Percentiles rank a stretch among this genome's conserved stretches.
Conservation (phyloP, 352 stramenopile species). For the Phytopythium litorale region DNA sequence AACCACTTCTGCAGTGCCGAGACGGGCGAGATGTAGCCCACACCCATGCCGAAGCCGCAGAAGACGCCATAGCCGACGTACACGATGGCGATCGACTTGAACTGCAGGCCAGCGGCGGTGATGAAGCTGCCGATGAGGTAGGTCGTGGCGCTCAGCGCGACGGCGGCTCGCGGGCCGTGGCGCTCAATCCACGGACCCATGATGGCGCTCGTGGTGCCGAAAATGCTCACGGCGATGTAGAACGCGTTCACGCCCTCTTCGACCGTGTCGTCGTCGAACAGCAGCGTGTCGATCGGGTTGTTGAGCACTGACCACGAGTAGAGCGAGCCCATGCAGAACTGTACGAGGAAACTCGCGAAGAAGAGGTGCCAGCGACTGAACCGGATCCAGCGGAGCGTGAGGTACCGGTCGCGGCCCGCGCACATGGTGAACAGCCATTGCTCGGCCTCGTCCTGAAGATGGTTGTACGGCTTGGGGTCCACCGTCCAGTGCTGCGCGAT, state of each 20-base stretch:
- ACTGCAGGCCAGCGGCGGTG: slow-evolving; percentile 38
- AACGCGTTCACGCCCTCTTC: slow-evolving; percentile 52
- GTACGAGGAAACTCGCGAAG: slow-evolving; percentile 45
- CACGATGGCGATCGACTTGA: slow-evolving; percentile 36
- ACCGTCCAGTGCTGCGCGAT: slow-evolving; percentile 45
- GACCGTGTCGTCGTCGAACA: slow-evolving; percentile 32
- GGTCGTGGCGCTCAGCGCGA: slow-evolving; percentile 36
- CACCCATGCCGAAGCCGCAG: slow-evolving; percentile 49
- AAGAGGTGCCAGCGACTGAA: slow-evolving; percentile 63
- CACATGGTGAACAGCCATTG: slow-evolving; percentile 47
- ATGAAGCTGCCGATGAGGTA: slow-evolving; percentile 54
- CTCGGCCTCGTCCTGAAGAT: slow-evolving; percentile 46
- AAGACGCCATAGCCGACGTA: slow-evolving; percentile 65
- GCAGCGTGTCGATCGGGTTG: slow-evolving; percentile 43
- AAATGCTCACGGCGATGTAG: slow-evolving; percentile 57
- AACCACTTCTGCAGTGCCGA: slow-evolving; percentile 68
- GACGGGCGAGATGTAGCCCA: slow-evolving; percentile 71
- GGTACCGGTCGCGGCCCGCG: slow-evolving; percentile 43
- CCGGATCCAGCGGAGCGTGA: slow-evolving; percentile 22
- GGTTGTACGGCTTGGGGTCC: slow-evolving; percentile 27
- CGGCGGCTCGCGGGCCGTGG: slow-evolving; percentile 35
- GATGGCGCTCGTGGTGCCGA: slow-evolving; percentile 48
- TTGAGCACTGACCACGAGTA: slow-evolving; percentile 73
- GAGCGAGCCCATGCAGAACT: slow-evolving; percentile 65
- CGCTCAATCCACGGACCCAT: slow-evolving; percentile 65